A percentile compares a stretch with the other conserved stretches of the same genome.
Evolutionary conservation across 1,284 basidiomycete species (phyloP).

Genomic region (Afroboletus lepidellus): DNA sequence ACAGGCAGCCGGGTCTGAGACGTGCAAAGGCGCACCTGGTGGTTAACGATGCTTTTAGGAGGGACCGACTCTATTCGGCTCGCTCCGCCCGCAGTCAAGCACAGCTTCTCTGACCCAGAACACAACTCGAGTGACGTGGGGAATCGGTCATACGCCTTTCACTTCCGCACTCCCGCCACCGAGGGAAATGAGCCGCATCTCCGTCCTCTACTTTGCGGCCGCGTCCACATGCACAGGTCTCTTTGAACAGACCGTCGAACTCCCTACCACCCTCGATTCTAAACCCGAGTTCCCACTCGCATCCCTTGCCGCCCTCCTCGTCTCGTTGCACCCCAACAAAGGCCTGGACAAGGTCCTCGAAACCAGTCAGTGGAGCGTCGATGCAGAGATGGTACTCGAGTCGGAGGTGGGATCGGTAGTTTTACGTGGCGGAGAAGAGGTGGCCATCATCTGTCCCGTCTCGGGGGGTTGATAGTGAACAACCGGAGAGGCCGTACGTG

Average conservation of each 20-base stretch:
- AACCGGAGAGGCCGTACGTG: no score
- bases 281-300: conserved; percentile 48
- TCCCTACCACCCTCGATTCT: conserved; percentile 38
- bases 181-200: conserved; percentile 39
- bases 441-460: conserved; percentile 80
- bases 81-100: background rate
- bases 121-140: no score
- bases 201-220: conserved; percentile 78
- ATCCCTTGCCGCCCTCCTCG: conserved; percentile 49
- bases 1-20: background rate
- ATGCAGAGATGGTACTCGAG: conserved; percentile 77
- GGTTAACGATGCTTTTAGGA: background rate
- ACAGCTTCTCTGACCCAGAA: background rate
- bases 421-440: conserved; percentile 71
- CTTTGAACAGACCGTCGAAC: conserved; percentile 47
- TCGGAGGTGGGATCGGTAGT: conserved; percentile 38
- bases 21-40: background rate
- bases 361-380: conserved; percentile 71
- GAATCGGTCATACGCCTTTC: background rate
- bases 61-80: background rate
- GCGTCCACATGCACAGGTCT: conserved; percentile 68
- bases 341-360: conserved; percentile 52
- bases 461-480: conserved; percentile 59
- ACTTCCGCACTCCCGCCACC: background rate
- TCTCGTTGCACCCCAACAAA: conserved; percentile 50